These are phyloP conservation scores for Syncephalastrum monosporum DNA, from an alignment of 371 early-diverging fungal species.

Conservation along the genomic window DNA sequence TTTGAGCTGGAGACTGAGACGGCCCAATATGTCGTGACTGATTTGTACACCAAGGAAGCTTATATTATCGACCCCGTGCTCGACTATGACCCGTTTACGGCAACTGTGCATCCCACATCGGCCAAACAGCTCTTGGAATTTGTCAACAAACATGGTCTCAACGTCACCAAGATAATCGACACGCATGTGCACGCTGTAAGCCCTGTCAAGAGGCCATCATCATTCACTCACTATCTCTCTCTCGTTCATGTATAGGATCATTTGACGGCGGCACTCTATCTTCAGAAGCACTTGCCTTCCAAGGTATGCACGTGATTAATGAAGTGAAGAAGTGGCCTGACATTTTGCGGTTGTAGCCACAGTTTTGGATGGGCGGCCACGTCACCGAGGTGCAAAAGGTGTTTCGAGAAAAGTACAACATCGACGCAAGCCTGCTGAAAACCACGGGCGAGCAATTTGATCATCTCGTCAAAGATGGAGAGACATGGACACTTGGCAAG, in stretches of 20 bases:
- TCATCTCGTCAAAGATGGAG: slow-evolving; percentile 21
- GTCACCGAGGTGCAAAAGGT: slow-evolving; percentile 41
- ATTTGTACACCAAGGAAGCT: slow-evolving; percentile 42
- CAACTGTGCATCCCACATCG: slow-evolving; percentile 20
- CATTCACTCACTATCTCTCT: slow-evolving; percentile 2
- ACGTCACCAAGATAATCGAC: slow-evolving; percentile 47
- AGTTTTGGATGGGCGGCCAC: slow-evolving; percentile 38
- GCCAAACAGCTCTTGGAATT: slow-evolving; percentile 32
- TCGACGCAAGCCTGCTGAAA: slow-evolving; percentile 18
- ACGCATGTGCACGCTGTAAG: slow-evolving; percentile 51
- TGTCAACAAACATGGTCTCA: slow-evolving; percentile 26
- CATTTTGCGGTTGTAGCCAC: slow-evolving; percentile 23
- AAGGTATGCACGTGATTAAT: slow-evolving; percentile 18
- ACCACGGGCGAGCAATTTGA: slow-evolving; percentile 40
- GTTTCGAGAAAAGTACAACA: slow-evolving; percentile 38
- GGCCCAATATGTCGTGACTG: slow-evolving; percentile 43
- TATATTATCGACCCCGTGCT: slow-evolving; percentile 45
- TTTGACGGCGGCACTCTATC: slow-evolving; percentile 37
- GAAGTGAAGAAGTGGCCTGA: not conserved
- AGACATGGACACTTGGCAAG: slow-evolving; percentile 38
- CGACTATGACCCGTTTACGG: slow-evolving; percentile 41
- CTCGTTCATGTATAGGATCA: slow-evolving; percentile 32
- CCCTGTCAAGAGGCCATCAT: not conserved
- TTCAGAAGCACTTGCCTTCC: slow-evolving; percentile 26
- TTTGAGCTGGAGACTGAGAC: slow-evolving; percentile 45